These are phyloP conservation scores for Aspergillus luchuensis DNA, from an alignment of 2,329 filamentous ascomycete genomes.

Conservation along the genomic window DNA sequence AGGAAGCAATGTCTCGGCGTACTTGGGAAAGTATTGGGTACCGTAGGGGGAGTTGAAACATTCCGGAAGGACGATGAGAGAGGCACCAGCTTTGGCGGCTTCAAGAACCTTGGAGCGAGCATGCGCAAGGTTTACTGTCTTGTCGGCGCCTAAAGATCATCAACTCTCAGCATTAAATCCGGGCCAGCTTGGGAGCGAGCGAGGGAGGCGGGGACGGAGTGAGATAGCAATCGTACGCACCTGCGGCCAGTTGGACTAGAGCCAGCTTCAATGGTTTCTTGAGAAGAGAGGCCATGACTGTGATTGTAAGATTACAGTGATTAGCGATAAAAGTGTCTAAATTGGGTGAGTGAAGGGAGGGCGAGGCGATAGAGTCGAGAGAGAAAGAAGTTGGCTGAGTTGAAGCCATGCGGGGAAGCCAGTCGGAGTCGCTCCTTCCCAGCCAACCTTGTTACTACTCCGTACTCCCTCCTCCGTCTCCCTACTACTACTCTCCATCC, in stretches of 20 bases:
- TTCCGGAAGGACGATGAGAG: slow-evolving; percentile 89
- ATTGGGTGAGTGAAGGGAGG: background rate
- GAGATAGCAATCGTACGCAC: slow-evolving; percentile 37
- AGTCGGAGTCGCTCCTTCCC: background rate
- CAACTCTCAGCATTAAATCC: background rate
- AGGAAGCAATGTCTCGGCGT: slow-evolving; percentile 84
- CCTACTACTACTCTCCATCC: too few relatives aligned
- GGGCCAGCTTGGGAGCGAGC: background rate
- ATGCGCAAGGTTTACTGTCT: slow-evolving; percentile 77
- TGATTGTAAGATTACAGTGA: background rate
- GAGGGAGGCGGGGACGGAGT: background rate
- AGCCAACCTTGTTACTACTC: background rate
- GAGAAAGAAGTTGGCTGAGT: background rate
- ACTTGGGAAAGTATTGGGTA: slow-evolving; percentile 83
- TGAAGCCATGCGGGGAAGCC: slow-evolving; percentile 3
- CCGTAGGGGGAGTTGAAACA: slow-evolving; percentile 99
- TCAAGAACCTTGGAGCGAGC: slow-evolving; percentile 81
- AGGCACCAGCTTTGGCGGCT: slow-evolving; percentile 73
- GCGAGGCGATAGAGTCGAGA: background rate
- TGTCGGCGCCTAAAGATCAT: slow-evolving; percentile 66
- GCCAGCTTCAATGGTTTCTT: slow-evolving; percentile 78
- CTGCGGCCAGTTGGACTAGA: slow-evolving; percentile 77
- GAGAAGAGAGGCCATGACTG: slow-evolving; percentile 60
- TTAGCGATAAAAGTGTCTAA: background rate
- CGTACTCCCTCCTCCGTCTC: background rate